Conservation (phyloP, 768 basidiomycete genomes). For the Calocera cornea region DNA sequence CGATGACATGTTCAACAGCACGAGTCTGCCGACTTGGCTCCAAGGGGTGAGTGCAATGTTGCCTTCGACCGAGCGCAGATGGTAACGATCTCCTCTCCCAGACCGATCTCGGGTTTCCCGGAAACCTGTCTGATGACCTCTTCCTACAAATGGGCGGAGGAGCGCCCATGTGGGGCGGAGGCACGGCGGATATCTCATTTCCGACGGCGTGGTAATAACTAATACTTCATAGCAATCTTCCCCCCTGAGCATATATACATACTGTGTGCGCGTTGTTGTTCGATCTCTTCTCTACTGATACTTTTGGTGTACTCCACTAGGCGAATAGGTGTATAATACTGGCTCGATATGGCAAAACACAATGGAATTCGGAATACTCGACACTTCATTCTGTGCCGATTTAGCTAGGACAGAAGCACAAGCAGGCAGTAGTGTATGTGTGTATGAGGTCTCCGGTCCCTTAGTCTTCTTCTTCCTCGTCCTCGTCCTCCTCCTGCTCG, state of each 20-base stretch:
- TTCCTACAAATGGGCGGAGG: slow-evolving; percentile 37
- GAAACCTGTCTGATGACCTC: slow-evolving; percentile 81
- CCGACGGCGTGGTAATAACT: slow-evolving; percentile 7
- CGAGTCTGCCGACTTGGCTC: slow-evolving; percentile 78
- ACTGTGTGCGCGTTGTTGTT: background rate
- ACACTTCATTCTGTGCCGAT: background rate
- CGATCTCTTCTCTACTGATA: background rate
- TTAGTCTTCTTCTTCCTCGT: slow-evolving; percentile 37
- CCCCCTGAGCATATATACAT: slow-evolving; percentile 8
- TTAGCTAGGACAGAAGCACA: background rate
- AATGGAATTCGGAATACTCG: slow-evolving; percentile 5
- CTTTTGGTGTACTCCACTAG: slow-evolving; percentile 6
- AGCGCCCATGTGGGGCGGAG: background rate
- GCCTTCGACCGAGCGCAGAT: no score
- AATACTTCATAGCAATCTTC: background rate
- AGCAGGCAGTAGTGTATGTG: background rate
- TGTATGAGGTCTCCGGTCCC: background rate
- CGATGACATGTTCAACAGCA: slow-evolving; percentile 49
- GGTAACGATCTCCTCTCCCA: slow-evolving; percentile 22
- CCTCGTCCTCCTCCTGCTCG: slow-evolving; percentile 65
- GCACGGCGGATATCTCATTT: background rate
- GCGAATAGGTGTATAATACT: background rate
- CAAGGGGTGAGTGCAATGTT: slow-evolving; percentile 48
- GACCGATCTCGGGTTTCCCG: slow-evolving; percentile 86
- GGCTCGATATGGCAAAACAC: background rate